phyloP scores from a whole-genome alignment of 805 yeast species.

The Yamadazyma insecticola region DNA sequence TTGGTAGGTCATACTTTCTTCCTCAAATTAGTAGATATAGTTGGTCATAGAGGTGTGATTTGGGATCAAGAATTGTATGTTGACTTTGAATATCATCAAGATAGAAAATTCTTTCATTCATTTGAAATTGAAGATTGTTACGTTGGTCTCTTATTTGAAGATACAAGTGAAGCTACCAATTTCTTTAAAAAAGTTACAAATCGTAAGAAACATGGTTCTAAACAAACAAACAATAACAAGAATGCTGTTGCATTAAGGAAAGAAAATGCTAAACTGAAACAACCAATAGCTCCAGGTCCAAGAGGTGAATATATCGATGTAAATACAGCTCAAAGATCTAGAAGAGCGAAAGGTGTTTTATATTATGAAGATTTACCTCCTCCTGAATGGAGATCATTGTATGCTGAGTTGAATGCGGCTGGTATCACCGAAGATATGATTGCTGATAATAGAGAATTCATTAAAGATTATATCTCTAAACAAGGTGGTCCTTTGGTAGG shows the following conservation, averaged over 20 bases:
- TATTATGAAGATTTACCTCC: slow-evolving; percentile 81
- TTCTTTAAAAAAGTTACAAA: slow-evolving; percentile 72
- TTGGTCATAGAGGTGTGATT: slow-evolving; percentile 77
- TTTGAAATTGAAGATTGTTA: slow-evolving; percentile 90
- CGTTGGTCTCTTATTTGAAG: slow-evolving; percentile 86
- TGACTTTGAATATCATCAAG: slow-evolving; percentile 87
- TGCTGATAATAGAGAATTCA: slow-evolving; percentile 78
- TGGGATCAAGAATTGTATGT: slow-evolving; percentile 97
- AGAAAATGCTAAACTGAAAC: slow-evolving; percentile 23
- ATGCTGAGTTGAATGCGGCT: slow-evolving; percentile 64
- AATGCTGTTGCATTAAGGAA: slow-evolving; percentile 81
- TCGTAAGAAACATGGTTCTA: slow-evolving; percentile 80
- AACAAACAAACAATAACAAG: slow-evolving; percentile 78
- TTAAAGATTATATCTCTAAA: slow-evolving; percentile 68
- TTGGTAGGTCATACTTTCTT: slow-evolving; percentile 92
- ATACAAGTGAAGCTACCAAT: slow-evolving; percentile 80
- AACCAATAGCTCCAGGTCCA: slow-evolving; percentile 48
- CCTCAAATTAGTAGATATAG: slow-evolving; percentile 80
- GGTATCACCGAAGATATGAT: slow-evolving; percentile 88
- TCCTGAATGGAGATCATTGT: slow-evolving; percentile 75
- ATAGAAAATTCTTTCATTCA: slow-evolving; percentile 89
- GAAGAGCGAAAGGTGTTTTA: slow-evolving; percentile 54
- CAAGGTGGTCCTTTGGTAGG: slow-evolving; percentile 81
- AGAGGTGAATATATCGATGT: slow-evolving; percentile 56
- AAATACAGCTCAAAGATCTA: slow-evolving; percentile 48